Percentiles rank a stretch among this genome's conserved stretches.
Conservation (phyloP, 1,284 basidiomycete genomes). For the Tilletia walkeri region DNA sequence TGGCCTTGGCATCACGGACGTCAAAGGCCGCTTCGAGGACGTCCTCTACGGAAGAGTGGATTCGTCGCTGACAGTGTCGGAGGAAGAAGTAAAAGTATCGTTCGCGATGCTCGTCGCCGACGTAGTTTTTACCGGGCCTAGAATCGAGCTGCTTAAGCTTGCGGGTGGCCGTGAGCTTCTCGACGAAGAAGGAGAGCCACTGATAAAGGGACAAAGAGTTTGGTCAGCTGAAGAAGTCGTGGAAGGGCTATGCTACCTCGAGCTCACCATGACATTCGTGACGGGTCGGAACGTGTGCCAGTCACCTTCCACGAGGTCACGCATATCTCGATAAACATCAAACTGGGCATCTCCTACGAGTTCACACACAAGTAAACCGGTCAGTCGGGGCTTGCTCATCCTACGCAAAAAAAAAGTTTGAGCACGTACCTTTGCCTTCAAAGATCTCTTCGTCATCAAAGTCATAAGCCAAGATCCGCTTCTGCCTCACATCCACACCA, state of each 20-base stretch:
- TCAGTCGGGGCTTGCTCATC: conserved; percentile 74
- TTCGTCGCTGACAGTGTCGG: not conserved
- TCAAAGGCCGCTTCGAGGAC: conserved; percentile 9
- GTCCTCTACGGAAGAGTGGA: not conserved
- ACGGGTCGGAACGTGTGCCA: conserved; percentile 76
- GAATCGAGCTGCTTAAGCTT: not conserved
- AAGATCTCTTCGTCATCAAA: conserved; percentile 56
- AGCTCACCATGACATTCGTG: conserved; percentile 81
- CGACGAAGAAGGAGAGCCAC: conserved; percentile 17
- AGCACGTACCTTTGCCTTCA: conserved; percentile 38
- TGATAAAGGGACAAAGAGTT: not conserved
- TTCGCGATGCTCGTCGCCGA: conserved; percentile 11
- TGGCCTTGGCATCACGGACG: not conserved
- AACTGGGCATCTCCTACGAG: conserved; percentile 84
- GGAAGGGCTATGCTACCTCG: not conserved
- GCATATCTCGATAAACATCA: conserved; percentile 89
- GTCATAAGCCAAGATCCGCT: conserved; percentile 37
- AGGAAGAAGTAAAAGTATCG: conserved; percentile 10
- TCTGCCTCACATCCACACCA: conserved; percentile 16
- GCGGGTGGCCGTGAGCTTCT: conserved; percentile 4
- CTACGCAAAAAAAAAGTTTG: conserved; percentile 44
- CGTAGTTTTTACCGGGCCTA: not conserved
- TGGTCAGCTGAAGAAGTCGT: not conserved
- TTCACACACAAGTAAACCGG: not conserved
- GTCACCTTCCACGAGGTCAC: conserved; percentile 61